phyloP scores from a whole-genome alignment of 106 monocot species.

The Cymbidium sinense region DNA sequence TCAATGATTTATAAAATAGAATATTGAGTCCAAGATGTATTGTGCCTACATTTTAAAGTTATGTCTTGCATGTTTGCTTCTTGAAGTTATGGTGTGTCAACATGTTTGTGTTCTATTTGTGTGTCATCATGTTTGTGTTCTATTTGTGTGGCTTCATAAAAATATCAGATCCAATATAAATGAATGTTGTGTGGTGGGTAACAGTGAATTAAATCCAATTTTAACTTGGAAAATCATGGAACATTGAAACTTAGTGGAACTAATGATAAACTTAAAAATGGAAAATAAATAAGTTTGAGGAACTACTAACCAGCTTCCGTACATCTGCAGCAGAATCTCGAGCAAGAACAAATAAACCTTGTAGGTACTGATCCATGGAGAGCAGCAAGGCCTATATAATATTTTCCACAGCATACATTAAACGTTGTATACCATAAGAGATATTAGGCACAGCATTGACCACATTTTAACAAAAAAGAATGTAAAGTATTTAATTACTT shows the following conservation, averaged over 20 bases:
- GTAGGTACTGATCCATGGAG: constrained; percentile 93
- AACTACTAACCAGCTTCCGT: constrained; percentile 68
- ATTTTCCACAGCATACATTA: neutral
- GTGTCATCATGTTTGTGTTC: too few species aligned
- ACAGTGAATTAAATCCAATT: neutral
- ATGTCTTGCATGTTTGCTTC: too few species aligned
- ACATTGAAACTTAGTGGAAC: neutral
- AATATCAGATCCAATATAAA: neutral
- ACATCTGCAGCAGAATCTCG: constrained; percentile 76
- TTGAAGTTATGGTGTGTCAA: too few species aligned
- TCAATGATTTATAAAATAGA: too few species aligned
- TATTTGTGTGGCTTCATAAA: too few species aligned
- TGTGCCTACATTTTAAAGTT: too few species aligned
- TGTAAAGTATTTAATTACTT: constrained; percentile 27
- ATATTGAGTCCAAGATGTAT: too few species aligned
- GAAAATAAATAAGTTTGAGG: constrained; percentile 1
- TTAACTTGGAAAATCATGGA: neutral
- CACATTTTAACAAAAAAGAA: neutral
- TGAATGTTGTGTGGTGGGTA: neutral
- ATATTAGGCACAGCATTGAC: neutral
- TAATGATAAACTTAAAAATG: neutral
- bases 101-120: too few species aligned
- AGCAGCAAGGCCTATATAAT: constrained; percentile 69
- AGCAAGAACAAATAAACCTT: constrained; percentile 91
- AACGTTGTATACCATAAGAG: neutral